Conservation (phyloP, 306 rosid species). For the Mimosa bimucronata region DNA sequence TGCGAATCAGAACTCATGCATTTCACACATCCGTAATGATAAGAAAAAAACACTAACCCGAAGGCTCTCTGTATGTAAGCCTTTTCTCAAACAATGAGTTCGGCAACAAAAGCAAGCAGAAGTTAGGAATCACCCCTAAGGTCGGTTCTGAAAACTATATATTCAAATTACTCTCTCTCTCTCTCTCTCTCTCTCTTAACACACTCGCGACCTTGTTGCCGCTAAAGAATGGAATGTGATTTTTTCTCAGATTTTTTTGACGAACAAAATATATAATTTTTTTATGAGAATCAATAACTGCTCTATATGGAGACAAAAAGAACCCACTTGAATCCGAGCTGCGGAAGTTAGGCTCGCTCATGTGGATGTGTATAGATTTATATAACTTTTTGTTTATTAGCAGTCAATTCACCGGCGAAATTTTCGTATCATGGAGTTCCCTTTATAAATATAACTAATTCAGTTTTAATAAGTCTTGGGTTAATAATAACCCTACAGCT, state of each 20-base stretch:
- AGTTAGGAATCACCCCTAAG: slow-evolving; percentile 38
- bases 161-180: slow-evolving; percentile 1
- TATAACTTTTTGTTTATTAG: not conserved
- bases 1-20: slow-evolving; percentile 52
- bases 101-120: slow-evolving; percentile 34
- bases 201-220: slow-evolving; percentile 31
- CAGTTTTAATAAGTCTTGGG: too few relatives aligned
- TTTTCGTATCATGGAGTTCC: not conserved
- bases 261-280: slow-evolving; percentile 35
- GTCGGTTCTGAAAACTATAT: slow-evolving; percentile 51
- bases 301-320: slow-evolving; percentile 23
- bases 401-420: not conserved
- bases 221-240: slow-evolving; percentile 48
- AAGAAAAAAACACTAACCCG: slow-evolving; percentile 51
- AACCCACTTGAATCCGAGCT: not conserved
- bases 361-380: not conserved
- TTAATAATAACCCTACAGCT: too few relatives aligned
- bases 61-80: slow-evolving; percentile 26
- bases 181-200: too few relatives aligned
- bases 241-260: slow-evolving; percentile 35
- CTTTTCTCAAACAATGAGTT: slow-evolving; percentile 50
- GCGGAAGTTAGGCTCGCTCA: not conserved
- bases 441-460: not conserved
- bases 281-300: slow-evolving; percentile 52
- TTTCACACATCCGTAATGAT: slow-evolving; percentile 44